A percentile compares a stretch with the other conserved stretches of the same genome.
Conservation (phyloP, 371 early-diverging fungal genomes). For the Mortierella sp. region DNA sequence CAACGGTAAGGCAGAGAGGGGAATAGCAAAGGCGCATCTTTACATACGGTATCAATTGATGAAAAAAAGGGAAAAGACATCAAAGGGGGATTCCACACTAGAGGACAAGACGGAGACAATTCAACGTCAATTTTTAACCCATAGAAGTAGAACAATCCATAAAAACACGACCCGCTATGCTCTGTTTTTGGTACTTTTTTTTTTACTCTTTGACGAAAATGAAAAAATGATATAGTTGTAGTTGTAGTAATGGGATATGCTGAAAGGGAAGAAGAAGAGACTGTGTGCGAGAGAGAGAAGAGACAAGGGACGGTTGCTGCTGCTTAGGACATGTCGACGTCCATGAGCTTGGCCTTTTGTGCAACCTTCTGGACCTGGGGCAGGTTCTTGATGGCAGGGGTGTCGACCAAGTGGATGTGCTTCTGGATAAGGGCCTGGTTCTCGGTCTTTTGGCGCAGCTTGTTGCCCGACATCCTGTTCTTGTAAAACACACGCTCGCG, state of each 20-base stretch:
- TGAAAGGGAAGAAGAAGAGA: not conserved
- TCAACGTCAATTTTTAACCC: too few relatives aligned
- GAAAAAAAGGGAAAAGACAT: too few relatives aligned
- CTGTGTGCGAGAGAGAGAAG: not conserved
- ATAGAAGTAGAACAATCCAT: too few relatives aligned
- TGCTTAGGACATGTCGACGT: slow-evolving; percentile 68
- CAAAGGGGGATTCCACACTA: too few relatives aligned
- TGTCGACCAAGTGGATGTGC: slow-evolving; percentile 87
- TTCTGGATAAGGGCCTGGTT: slow-evolving; percentile 84
- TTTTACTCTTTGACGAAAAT: not conserved
- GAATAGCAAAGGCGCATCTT: too few relatives aligned
- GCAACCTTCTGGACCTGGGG: slow-evolving; percentile 71
- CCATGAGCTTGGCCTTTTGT: slow-evolving; percentile 68
- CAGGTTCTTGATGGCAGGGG: slow-evolving; percentile 71
- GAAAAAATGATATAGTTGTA: not conserved
- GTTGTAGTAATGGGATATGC: not conserved
- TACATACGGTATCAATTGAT: too few relatives aligned
- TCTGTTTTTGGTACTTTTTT: not conserved
- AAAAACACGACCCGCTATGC: too few relatives aligned
- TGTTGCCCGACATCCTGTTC: slow-evolving; percentile 88
- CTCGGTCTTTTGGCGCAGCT: slow-evolving; percentile 80
- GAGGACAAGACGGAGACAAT: too few relatives aligned
- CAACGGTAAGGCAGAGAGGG: too few relatives aligned
- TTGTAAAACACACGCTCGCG: slow-evolving; percentile 93
- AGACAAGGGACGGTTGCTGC: too few relatives aligned